Base-by-base conservation (phyloP, 2,329 filamentous ascomycete genomes). In the Elsinoe australis region DNA sequence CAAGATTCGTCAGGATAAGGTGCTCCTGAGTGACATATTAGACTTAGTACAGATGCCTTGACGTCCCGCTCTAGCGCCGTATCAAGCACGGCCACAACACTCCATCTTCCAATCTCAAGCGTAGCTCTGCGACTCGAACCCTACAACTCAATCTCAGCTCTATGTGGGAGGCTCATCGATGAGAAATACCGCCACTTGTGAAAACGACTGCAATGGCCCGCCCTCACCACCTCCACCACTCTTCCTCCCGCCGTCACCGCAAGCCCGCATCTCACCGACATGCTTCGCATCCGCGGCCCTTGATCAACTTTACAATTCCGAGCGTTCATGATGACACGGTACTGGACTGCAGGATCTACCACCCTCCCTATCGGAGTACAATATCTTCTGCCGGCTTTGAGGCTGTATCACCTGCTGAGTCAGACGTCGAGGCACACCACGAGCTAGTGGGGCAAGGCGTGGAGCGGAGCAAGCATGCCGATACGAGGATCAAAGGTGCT, bases 311-410 rank as follows among this genome's bases (percentile, higher is more conserved):
- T 62, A 83, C 80, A 17, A 80, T 96, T 49, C 89, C 89, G 24
- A 95, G 88, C 50, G 67, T 95, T 45, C 77, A 94, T 65, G 89
- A 95, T 65, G 78, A 82, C 51, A 78, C 75, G 8, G 69, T 74
- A 8, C 78, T 98, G 49, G 78, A 89, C 56, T 94, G 88, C 61
- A 85, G 90, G 50, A 68, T 96, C 51, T 94, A 92, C 64, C 82
- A 92, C 57, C 56, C 67, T 4, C 17, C 39, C 7, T 15, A 18
- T 4, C 17, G 36, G n/a, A n/a, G n/a, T n/a, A n/a, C 44, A 19
- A 19, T 17, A 4, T 17, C 7, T 14, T 12, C n/a, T 6, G 3
- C 7, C 9, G 5, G 21, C 31, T 22, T 15, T 39, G 9, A 47
- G 50, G 19, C 29, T 15, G 29, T 36, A 21, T 47, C 69, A 64